Evolutionary conservation across 495 filamentous ascomycete genomes (phyloP), one percentile per base, ranked within the genome.

Genomic region (Trichoderma gamsii): DNA sequence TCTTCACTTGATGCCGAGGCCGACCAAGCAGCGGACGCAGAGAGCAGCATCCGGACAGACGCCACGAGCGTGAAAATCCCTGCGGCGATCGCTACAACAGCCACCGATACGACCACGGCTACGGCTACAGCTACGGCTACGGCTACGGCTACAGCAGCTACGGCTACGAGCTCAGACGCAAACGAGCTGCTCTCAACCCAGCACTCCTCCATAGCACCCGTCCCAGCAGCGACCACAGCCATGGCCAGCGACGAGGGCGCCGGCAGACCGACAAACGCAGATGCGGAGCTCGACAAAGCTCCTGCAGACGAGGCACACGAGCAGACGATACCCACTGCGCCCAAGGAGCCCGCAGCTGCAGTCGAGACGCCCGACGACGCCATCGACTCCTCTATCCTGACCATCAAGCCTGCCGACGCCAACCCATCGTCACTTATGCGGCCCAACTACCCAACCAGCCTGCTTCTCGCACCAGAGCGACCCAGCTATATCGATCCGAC

Each of bases 401-500:
- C 56, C 56, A 61, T 61, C 56, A 61, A 32, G 56, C 12, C 56
- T 23, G 16, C 56, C 0, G 25, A 29, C 13, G 56, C 56, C 27
- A 61, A 21, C 4, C 56, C 56, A 32, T 61, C 56, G 3, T 61
- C 56, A 18, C 56, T 21, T 25, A 61, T 61, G 56, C 56, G 29
- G 56, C n/a, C 63, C 63, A 35, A 44, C 63, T 32, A 41, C 35
- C 21, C 63, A 44, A 65, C 35, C 21, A 77, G 76, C 29, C 78
- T 81, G 59, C 79, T 75, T 64, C 72, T 83, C 27, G 78, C 75
- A 6, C 75, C 80, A 35, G 81, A 80, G 43, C 73, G 78, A 4
- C 67, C 63, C 41, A 70, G 80, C 6, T 92, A 92, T 72, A 77
- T 89, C 56, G 89, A 89, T 69, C 84, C 87, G 32, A 87, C 85